phyloP scores from a whole-genome alignment of 768 basidiomycete species.

The Amanita subjunquillea region DNA sequence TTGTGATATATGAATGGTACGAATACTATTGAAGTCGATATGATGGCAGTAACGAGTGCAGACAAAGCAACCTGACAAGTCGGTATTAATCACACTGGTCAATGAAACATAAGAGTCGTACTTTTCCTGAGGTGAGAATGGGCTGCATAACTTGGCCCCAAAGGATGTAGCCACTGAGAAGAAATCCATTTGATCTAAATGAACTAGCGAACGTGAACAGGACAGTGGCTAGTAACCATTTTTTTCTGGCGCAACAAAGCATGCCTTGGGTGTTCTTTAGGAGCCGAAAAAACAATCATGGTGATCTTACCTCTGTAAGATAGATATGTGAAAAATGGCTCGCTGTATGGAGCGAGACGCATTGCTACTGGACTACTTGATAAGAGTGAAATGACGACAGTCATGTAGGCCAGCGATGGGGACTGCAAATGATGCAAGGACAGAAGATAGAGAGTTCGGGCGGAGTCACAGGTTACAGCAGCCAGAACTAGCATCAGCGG shows the following conservation, averaged over 20 bases:
- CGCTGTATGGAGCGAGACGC: constrained; percentile 64
- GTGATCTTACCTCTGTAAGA: constrained; percentile 55
- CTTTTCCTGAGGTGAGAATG: constrained; percentile 26
- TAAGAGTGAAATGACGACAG: constrained; percentile 61
- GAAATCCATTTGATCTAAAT: constrained; percentile 73
- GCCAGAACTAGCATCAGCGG: constrained; percentile 25
- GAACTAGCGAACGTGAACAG: constrained; percentile 52
- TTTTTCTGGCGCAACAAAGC: constrained; percentile 37
- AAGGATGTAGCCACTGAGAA: constrained; percentile 67
- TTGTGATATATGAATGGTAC: constrained; percentile 71
- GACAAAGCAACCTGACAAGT: constrained; percentile 22
- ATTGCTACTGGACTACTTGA: constrained; percentile 73
- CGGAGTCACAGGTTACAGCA: constrained; percentile 28
- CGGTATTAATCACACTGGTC: constrained; percentile 1
- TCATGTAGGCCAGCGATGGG: constrained; percentile 47
- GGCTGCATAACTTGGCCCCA: constrained; percentile 65
- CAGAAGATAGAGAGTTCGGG: constrained; percentile 43
- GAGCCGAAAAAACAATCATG: neutral
- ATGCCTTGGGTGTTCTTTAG: constrained; percentile 33
- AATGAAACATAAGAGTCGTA: constrained; percentile 11
- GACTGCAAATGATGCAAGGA: constrained; percentile 47
- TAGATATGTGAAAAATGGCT: constrained; percentile 78
- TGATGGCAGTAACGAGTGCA: constrained; percentile 22
- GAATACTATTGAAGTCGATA: constrained; percentile 37
- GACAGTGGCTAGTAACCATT: constrained; percentile 47